A percentile compares a stretch with the other conserved stretches of the same genome.
Conservation (phyloP, 768 basidiomycete genomes). For the Serendipita sp. region DNA sequence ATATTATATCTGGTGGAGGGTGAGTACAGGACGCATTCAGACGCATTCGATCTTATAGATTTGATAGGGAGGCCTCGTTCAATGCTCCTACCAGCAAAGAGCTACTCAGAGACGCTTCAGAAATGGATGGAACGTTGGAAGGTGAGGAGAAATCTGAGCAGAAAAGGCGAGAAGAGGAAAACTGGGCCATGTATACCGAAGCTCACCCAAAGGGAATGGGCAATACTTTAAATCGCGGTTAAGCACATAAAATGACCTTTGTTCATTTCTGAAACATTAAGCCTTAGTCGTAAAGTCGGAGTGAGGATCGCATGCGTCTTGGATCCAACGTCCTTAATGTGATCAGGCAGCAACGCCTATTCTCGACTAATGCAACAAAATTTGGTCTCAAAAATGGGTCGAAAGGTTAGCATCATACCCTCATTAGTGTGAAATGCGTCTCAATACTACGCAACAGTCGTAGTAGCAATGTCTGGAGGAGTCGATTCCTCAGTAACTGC, state of each 20-base stretch:
- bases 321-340: not conserved
- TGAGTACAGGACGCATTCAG: conserved; percentile 24
- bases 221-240: conserved; percentile 93
- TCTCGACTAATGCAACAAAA: not conserved
- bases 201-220: conserved; percentile 80
- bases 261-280: too few relatives aligned
- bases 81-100: conserved; percentile 57
- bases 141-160: conserved; percentile 58
- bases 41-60: not conserved
- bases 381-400: not conserved
- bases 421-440: not conserved
- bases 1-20: conserved; percentile 80
- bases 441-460: conserved; percentile 35
- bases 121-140: conserved; percentile 62
- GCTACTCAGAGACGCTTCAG: conserved; percentile 60
- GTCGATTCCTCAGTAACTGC: conserved; percentile 89
- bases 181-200: conserved; percentile 83
- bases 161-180: conserved; percentile 72
- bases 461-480: conserved; percentile 88
- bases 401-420: not conserved
- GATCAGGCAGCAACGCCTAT: not conserved
- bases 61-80: conserved; percentile 46
- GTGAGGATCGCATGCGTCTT: not conserved
- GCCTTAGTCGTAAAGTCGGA: too few relatives aligned
- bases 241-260: conserved; percentile 14